Evolutionary conservation across 495 filamentous ascomycete species (phyloP).

Genomic region (Aspergillus baeticus): DNA sequence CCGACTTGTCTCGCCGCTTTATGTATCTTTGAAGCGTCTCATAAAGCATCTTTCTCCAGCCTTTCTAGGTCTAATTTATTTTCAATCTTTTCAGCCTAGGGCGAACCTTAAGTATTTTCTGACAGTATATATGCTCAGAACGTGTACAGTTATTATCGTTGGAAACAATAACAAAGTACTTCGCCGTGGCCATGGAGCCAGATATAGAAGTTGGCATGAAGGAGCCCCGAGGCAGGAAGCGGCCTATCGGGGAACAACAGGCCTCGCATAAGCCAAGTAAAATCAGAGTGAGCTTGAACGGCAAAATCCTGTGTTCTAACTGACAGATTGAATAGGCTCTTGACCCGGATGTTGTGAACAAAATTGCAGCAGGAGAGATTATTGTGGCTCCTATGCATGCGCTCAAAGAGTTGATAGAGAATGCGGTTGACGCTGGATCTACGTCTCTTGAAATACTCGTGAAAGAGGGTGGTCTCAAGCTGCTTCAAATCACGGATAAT

Average conservation of each 20-base stretch:
- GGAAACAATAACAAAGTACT: not conserved
- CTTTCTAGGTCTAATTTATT: too few species aligned
- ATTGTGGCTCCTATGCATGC: slow-evolving; percentile 97
- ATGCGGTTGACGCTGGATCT: slow-evolving; percentile 94
- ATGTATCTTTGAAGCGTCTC: too few species aligned
- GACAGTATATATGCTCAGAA: too few species aligned
- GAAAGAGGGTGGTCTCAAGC: slow-evolving; percentile 95
- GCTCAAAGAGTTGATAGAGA: slow-evolving; percentile 96
- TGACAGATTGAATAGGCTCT: slow-evolving; percentile 58
- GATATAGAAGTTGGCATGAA: slow-evolving; percentile 44
- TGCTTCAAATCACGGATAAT: slow-evolving; percentile 97
- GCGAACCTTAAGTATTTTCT: too few species aligned
- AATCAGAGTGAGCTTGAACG: slow-evolving; percentile 53
- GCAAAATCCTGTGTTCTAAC: not conserved
- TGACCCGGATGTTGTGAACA: slow-evolving; percentile 95
- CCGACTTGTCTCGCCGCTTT: too few species aligned
- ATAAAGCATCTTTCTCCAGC: too few species aligned
- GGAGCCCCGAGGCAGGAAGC: slow-evolving; percentile 59
- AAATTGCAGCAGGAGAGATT: slow-evolving; percentile 99
- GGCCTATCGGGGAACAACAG: slow-evolving; percentile 53
- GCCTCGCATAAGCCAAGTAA: slow-evolving; percentile 55
- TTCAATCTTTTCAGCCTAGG: too few species aligned
- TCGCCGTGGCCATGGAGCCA: slow-evolving; percentile 39
- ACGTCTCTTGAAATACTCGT: slow-evolving; percentile 88
- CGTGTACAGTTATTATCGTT: too few species aligned